Base-by-base conservation (phyloP, 1,284 basidiomycete genomes). In the Cryptococcus wingfieldii region DNA sequence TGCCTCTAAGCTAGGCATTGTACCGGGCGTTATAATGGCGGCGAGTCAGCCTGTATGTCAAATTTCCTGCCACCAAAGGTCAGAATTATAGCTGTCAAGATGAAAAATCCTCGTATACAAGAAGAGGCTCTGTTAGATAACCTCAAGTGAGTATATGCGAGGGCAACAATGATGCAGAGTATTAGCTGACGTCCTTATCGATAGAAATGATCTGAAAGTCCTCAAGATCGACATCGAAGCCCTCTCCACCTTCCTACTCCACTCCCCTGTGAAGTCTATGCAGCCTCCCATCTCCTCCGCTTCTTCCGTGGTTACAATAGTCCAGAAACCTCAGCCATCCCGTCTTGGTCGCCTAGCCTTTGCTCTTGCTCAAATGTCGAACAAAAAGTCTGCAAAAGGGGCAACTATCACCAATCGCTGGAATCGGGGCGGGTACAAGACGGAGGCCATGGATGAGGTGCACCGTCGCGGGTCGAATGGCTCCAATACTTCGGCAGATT, bases 401-500 rank as follows among this genome's bases (percentile, higher is more conserved):
- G n/a, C 50, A 9, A 18, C 8, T 18, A 14, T 31, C 13, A 2
- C 41, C 28, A 46, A 34, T 18, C 38, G 38, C 10, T 37, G 31
- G 37, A 31, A 5, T 28, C 14, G 31, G 50, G 39, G 12, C 23
- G 12, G 25, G 19, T 31, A 52, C 25, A 42, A 27, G 19, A 45
- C 37, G 25, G 47, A 51, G 9, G 34, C 42, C n/a, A 12, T 52
- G 8, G 54, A 58, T 6, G 43, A 55, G 23, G 14, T n/a, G 13
- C 51, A 34, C 31, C 31, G 31, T 34, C 18, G n/a, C n/a, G 4
- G 41, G 10, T 42, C 47, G 14, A 23, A 27, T 5, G 47, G 38
- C 6, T 31, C 25, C 12, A 42, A 54, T 14, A 45, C 45, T 19
- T 65, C 65, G 5, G 53, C 46, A 28, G 63, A 59, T 39, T 63